These are phyloP conservation scores for Penicillium lagena DNA, from an alignment of 495 filamentous ascomycete species.

Conservation along the genomic window DNA sequence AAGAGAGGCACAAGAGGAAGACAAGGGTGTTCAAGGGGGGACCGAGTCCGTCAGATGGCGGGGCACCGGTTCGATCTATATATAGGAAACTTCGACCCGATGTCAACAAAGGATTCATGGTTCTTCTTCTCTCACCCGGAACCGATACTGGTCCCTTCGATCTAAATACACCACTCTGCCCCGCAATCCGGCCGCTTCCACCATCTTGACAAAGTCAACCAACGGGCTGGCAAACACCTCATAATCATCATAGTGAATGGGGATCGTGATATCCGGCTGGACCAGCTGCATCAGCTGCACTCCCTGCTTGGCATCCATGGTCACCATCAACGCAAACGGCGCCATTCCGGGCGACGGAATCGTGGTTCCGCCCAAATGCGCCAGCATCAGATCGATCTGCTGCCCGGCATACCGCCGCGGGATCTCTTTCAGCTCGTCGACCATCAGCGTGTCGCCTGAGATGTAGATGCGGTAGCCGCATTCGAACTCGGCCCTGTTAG, in stretches of 20 bases:
- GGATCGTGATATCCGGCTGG: slow-evolving; percentile 59
- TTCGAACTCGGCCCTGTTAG: slow-evolving; percentile 23
- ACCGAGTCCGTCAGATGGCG: not conserved
- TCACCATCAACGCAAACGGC: slow-evolving; percentile 54
- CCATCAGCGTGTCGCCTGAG: slow-evolving; percentile 63
- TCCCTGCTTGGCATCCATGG: slow-evolving; percentile 64
- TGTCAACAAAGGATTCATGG: not conserved
- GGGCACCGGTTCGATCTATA: slow-evolving; percentile 4
- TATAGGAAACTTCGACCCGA: not conserved
- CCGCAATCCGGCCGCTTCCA: slow-evolving; percentile 42
- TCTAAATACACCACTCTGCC: slow-evolving; percentile 57
- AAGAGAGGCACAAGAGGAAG: not conserved
- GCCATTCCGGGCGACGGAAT: slow-evolving; percentile 52
- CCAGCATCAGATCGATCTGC: slow-evolving; percentile 61
- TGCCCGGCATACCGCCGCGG: slow-evolving; percentile 41
- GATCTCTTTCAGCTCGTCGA: slow-evolving; percentile 57
- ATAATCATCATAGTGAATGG: slow-evolving; percentile 67
- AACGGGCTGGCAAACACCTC: slow-evolving; percentile 53
- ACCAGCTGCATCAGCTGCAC: slow-evolving; percentile 53
- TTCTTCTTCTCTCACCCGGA: slow-evolving; percentile 31
- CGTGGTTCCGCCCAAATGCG: slow-evolving; percentile 60
- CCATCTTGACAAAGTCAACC: slow-evolving; percentile 52
- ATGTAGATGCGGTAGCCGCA: slow-evolving; percentile 64
- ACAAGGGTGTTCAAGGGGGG: not conserved
- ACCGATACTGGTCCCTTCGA: slow-evolving; percentile 51